A percentile compares a stretch with the other conserved stretches of the same genome.
These are phyloP conservation scores for Aspergillus melleus DNA, from an alignment of 2,329 filamentous ascomycete genomes.

Conservation along the genomic window DNA sequence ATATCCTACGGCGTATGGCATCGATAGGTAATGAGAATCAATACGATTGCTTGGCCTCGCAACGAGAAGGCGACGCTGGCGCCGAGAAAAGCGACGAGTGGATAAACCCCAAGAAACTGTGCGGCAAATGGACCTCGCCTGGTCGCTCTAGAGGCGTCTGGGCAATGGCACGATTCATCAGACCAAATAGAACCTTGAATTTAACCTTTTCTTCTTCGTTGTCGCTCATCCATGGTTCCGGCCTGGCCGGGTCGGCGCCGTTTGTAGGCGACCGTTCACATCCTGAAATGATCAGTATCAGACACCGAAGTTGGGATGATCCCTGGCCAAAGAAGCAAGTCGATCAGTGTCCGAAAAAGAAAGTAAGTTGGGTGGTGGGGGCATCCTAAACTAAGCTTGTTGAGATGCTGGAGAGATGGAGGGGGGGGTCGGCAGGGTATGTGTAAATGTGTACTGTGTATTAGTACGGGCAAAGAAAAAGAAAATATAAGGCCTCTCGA, in stretches of 20 bases:
- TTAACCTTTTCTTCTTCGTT: slow-evolving; percentile 21
- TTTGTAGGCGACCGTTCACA: slow-evolving; percentile 3
- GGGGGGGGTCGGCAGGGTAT: not conserved
- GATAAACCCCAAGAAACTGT: not conserved
- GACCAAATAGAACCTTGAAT: slow-evolving; percentile 17
- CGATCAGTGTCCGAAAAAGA: slow-evolving; percentile 7
- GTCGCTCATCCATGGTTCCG: slow-evolving; percentile 24
- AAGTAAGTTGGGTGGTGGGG: slow-evolving; percentile 8
- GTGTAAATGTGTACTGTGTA: not conserved
- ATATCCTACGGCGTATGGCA: too few species aligned
- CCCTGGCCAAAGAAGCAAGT: slow-evolving; percentile 3
- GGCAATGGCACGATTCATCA: slow-evolving; percentile 5
- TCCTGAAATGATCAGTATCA: not conserved
- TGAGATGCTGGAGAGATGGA: slow-evolving; percentile 1
- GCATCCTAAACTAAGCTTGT: slow-evolving; percentile 9
- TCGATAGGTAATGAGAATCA: too few species aligned
- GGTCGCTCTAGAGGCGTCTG: not conserved
- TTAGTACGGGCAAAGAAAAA: not conserved
- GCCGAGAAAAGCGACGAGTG: slow-evolving; percentile 11
- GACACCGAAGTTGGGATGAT: not conserved
- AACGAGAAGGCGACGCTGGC: slow-evolving; percentile 4
- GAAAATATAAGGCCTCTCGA: too few species aligned
- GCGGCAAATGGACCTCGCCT: not conserved
- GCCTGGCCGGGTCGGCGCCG: slow-evolving; percentile 3
- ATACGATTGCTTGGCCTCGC: not conserved